Percentiles rank a stretch among this genome's conserved stretches.
Evolutionary conservation across 768 basidiomycete species (phyloP).

Genomic region (Phallus indusiatus): DNA sequence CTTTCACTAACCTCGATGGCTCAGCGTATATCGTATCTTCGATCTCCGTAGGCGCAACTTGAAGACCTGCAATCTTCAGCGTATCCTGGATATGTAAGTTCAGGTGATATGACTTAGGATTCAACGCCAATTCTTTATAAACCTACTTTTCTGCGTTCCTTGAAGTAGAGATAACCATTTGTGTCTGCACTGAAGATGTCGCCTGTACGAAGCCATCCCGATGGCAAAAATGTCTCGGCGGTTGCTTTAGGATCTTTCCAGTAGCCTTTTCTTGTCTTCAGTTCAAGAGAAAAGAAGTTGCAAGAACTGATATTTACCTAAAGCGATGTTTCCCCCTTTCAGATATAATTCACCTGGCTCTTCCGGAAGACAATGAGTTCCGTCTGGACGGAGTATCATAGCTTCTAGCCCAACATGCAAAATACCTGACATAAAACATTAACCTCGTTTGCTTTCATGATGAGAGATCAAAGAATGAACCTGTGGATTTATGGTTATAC

Average conservation of each 20-base stretch:
- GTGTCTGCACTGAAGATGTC: conserved; percentile 44
- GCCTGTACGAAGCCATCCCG: conserved; percentile 12
- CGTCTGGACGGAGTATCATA: conserved; percentile 49
- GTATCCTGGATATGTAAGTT: conserved; percentile 43
- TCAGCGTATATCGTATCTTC: conserved; percentile 56
- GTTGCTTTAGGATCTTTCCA: conserved; percentile 11
- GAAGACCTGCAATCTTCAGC: conserved; percentile 68
- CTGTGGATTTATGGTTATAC: conserved; percentile 28
- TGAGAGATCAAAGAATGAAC: conserved; percentile 31
- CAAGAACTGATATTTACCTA: conserved; percentile 12
- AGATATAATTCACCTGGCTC: conserved; percentile 65
- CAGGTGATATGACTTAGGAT: too few relatives aligned
- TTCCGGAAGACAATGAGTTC: conserved; percentile 38
- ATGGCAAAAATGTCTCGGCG: conserved; percentile 9
- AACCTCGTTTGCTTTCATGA: conserved; percentile 3
- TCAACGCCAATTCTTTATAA: too few relatives aligned
- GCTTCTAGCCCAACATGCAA: conserved; percentile 58
- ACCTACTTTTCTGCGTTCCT: background rate
- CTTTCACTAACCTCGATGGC: conserved; percentile 50
- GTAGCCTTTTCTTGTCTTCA: conserved; percentile 12
- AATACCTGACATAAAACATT: conserved; percentile 36
- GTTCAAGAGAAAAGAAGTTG: background rate
- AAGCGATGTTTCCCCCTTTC: conserved; percentile 41
- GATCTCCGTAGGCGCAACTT: conserved; percentile 75
- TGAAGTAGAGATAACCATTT: conserved; percentile 45